Base-by-base conservation (phyloP, 208 protist species). In the Wallacemonas collosoma region DNA sequence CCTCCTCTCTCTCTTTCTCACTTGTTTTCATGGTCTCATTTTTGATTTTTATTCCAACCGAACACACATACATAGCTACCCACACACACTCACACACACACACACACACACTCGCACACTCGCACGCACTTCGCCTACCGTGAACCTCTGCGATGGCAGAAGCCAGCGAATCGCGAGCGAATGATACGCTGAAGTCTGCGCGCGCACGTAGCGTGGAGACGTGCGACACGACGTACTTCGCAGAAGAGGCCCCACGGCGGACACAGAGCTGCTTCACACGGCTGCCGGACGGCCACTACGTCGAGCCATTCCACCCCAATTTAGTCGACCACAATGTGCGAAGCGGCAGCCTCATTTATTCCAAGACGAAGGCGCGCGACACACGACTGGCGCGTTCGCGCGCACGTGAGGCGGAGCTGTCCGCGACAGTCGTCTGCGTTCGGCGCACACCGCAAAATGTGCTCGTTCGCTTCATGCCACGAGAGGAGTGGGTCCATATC, bases 381-480 rank as follows among this genome's bases (percentile, higher is more conserved):
- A 35, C 9, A 38, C 56, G 56, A 43, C 9, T 40, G 17, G 26
- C 56, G 8, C 56, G 56, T 35, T 36, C 56, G 36, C 56, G 56
- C 26, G 56, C 38, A 17, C 56, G 56, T 35, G 56, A 62, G 5
- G 26, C 56, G 36, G 56, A 62, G 56, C 6, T 62, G 12, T 62
- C 56, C 56, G 56, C 56, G 73, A 50, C 47, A 44, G 72, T 82
- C 5, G 17, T 82, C 9, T 82, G 77, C 14, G 68, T 77, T 35
- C 77, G 76, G 47, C 63, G 17, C 3, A 66, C 67, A 6, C 36
- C 39, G 1, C 48, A 80, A 12, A 71, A 80, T 45, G 60, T 80
- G 38, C 57, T 80, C 14, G 75, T 80, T 7, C 75, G 75, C 2
- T 67, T 72, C 69, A 80, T 80, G 75, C 69, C 75, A 38, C 69